Base-by-base conservation (phyloP, 441 rosid species). In the Adansonia grandidieri region DNA sequence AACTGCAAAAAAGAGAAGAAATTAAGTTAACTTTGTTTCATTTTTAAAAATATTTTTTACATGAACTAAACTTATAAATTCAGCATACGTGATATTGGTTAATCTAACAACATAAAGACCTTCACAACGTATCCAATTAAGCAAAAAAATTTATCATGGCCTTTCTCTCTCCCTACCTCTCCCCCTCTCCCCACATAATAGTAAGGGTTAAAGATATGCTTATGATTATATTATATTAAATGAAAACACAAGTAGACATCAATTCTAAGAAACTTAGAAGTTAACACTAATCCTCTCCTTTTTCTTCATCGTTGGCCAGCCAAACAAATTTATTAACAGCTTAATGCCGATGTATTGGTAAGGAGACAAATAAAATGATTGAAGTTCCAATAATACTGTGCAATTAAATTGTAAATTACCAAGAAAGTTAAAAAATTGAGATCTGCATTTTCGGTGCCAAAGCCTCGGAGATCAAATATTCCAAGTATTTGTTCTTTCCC, bases 401-500 rank as follows among this genome's bases (percentile, higher is more conserved):
- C 54, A 63, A 65, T 17, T 62, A 19, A 48, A 14, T 61, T 77
- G 51, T 45, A 45, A 51, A 47, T 86, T 93, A 93, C 99, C 93
- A 96, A 71, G 75, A 93, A 96, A 1, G 92, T 89, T 81, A 92
- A 79, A 89, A 89, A 94, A 71, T 82, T 88, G 68, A 94, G 88
- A 85, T 94, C 98, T 37, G 95, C 93, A 78, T 92, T 96, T 81
- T 86, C 77, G 48, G 82, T 78, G 60, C 92, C 81, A 70, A 91
- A 92, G 48, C 89, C 96, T 65, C 96, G 89, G 50, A 94, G 97
- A 87, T 93, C 98, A 85, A 91, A 47, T 73, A 94, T 79, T 79
- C 91, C 97, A 71, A 94, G 94, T 80, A 94, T 89, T 78, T 91
- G 86, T 61, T 87, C 87, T 89, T 92, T 84, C 58, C 96, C 97